These are phyloP conservation scores for Chenopodium album DNA, from an alignment of 148 eudicot genomes.

Conservation along the genomic window DNA sequence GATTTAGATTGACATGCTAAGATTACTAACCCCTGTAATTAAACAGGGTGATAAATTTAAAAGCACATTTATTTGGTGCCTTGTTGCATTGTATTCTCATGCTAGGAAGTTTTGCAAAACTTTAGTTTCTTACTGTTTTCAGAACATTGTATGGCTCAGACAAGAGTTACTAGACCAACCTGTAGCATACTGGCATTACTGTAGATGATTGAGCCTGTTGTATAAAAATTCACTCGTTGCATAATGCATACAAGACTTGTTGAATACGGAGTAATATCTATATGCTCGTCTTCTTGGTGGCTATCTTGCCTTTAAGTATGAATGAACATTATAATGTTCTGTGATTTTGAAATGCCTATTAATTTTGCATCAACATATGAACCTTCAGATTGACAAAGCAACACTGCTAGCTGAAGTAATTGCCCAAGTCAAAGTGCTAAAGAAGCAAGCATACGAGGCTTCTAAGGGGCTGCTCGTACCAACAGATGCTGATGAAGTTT, in stretches of 20 bases:
- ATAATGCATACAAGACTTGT: neutral
- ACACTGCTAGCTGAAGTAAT: slow-evolving; percentile 69
- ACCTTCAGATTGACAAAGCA: slow-evolving; percentile 81
- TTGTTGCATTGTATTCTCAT: neutral
- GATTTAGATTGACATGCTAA: neutral
- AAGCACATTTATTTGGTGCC: neutral
- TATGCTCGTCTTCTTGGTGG: neutral
- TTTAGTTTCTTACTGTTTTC: neutral
- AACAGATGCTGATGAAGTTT: slow-evolving; percentile 57
- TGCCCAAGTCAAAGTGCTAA: slow-evolving; percentile 55
- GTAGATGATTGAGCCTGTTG: too few relatives aligned
- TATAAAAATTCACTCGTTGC: neutral
- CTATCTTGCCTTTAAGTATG: neutral
- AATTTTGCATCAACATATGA: neutral
- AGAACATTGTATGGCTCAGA: too few relatives aligned
- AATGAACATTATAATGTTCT: neutral
- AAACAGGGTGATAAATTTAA: too few relatives aligned
- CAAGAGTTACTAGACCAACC: too few relatives aligned
- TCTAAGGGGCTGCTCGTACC: slow-evolving; percentile 61
- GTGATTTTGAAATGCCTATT: neutral
- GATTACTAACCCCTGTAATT: neutral
- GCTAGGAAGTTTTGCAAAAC: neutral
- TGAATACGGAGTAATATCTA: neutral
- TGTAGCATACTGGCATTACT: too few relatives aligned
- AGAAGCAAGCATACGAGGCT: slow-evolving; percentile 51